Base-by-base conservation (phyloP, 2,329 filamentous ascomycete species). In the Coniella lustricola region DNA sequence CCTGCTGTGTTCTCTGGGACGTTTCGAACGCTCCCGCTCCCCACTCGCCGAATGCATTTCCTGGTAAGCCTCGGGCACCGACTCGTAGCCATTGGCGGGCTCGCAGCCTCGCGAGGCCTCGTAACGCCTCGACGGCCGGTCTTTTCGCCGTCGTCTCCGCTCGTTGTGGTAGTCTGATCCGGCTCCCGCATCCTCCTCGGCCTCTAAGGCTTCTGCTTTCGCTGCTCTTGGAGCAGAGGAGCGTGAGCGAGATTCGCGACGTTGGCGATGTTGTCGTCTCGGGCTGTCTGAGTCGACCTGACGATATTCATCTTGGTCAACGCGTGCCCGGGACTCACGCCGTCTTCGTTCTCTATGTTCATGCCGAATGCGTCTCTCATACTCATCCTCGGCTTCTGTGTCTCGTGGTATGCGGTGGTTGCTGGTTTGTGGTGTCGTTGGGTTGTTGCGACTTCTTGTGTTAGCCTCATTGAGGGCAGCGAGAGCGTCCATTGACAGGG, bases 401-500 rank as follows among this genome's bases (percentile, higher is more conserved):
- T 29, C 25, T 29, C 25, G 5, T 29, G 25, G 10, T 10, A 29
- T 29, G 25, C 25, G 25, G n/a, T n/a, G n/a, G n/a, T n/a, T n/a
- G n/a, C n/a, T n/a, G n/a, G n/a, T 29, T 5, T 29, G 25, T 29
- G 25, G 25, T 5, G 25, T 10, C 29, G 18, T 41, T 29, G 21
- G 41, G 34, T 33, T n/a, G 33, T 20, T 21, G 33, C 22, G 22
- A 12, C 45, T 43, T 41, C 42, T 47, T 3, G 39, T 14, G 29
- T 59, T 59, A 38, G 46, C 43, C 1, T 55, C 52, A 34, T 61
- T 60, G 13, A 62, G 50, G 16, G 54, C 54, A 0, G 59, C 59
- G 20, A 62, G 49, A 1, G 59, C 61, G 34, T 61, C 60, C 8
- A 51, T 40, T 5, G 61, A 63, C n/a, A 62, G 46, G 1, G 50